Percentiles rank a stretch among this genome's conserved stretches.
phyloP scores from a whole-genome alignment of 176 grass and related monocot genomes.

The Hsuehochloa calcarea region DNA sequence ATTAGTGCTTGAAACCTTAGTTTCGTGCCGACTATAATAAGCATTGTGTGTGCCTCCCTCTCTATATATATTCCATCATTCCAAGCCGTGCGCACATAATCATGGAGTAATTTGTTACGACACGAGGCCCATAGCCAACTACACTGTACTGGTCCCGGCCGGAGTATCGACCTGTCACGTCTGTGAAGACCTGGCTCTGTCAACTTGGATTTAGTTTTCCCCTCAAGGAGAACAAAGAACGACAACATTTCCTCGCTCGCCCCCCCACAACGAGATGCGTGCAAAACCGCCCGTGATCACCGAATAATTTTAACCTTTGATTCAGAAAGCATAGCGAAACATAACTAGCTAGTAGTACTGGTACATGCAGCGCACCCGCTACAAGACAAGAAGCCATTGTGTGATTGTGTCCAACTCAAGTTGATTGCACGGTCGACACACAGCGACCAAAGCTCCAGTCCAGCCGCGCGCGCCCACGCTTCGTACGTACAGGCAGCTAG shows the following conservation, averaged over 20 bases:
- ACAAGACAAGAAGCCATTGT: not conserved
- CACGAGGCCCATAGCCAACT: not conserved
- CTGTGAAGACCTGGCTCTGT: not conserved
- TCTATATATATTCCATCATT: not conserved
- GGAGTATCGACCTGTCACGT: not conserved
- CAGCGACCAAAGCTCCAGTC: not conserved
- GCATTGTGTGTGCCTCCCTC: not conserved
- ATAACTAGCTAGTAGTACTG: not conserved
- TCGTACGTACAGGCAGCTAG: not conserved
- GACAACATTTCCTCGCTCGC: not conserved
- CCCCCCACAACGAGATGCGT: not conserved
- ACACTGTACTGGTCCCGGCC: not conserved
- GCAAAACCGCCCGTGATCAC: not conserved
- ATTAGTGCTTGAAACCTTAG: not conserved
- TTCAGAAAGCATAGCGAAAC: not conserved
- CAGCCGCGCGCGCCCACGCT: not conserved
- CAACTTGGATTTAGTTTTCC: not conserved
- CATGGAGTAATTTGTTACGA: not conserved
- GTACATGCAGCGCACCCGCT: constrained; percentile 4
- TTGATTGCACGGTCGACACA: constrained; percentile 18
- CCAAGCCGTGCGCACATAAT: not conserved
- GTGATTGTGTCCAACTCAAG: not conserved
- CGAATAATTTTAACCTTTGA: not conserved
- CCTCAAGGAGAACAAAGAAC: not conserved
- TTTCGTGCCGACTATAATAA: not conserved